Base-by-base conservation (phyloP, 192 early-diverging fungal species). In the Coemansia sp. region DNA sequence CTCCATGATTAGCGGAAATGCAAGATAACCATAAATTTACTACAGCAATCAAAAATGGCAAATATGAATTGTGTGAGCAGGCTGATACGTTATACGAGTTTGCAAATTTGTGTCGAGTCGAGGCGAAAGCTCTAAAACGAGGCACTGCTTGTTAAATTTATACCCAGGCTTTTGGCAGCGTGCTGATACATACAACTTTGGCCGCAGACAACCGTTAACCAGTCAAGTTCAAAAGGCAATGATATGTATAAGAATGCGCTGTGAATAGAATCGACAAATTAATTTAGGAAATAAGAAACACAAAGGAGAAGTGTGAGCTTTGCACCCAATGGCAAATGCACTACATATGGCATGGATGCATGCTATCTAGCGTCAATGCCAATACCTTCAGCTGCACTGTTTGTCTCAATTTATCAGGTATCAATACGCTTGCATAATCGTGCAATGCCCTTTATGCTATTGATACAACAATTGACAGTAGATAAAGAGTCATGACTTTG, bases 261-360 rank as follows among this genome's bases (percentile, higher is more conserved):
- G 16, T 45, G 41, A 45, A 45, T 45, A 45, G 16, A 45, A 45
- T 16, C 41, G 41, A n/a, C 16, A 45, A 45, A 45, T 49, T 49
- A 49, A 49, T 49, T 49, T 49, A 49, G 12, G 19, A 49, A 49
- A 49, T 49, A 49, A 17, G 48, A 49, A 49, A 19, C 48, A 19
- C n/a, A 49, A 49, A 49, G 8, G 8, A 49, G 19, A 49, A 21
- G 48, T 21, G 48, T 49, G 19, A 49, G 19, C 16, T 19, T 19
- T 19, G 19, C 48, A 49, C 48, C 19, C 48, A 49, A 19, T 17
- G 48, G 48, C 19, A 17, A 49, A 21, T 21, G 48, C 48, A 19
- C 48, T 49, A 8, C 12, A 47, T 17, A 17, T 17, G n/a, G 14
- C 6, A 17, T 47, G 43, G 16, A 45, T 45, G 41, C 41, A 43